phyloP scores from a whole-genome alignment of 2,329 filamentous ascomycete genomes.

The Curvularia hawaiiensis region DNA sequence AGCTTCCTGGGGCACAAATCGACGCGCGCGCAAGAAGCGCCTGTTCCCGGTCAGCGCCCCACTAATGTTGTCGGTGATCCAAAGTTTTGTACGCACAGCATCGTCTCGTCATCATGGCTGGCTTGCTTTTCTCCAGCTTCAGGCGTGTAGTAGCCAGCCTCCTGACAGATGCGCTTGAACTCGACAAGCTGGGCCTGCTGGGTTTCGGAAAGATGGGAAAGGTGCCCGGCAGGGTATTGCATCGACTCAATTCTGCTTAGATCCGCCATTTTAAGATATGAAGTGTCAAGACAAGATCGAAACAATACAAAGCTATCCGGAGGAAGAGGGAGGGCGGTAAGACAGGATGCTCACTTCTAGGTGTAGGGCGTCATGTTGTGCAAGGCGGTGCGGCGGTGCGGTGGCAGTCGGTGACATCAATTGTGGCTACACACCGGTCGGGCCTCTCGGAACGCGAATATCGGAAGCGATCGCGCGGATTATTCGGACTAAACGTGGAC shows the following conservation, averaged over 20 bases:
- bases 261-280: constrained; percentile 36
- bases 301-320: constrained; percentile 4
- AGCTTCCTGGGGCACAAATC: constrained; percentile 78
- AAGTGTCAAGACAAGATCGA: not conserved
- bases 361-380: constrained; percentile 34
- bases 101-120: constrained; percentile 74
- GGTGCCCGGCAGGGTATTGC: constrained; percentile 76
- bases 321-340: constrained; percentile 15
- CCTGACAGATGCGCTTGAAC: constrained; percentile 72
- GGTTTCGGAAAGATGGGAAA: constrained; percentile 73
- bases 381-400: constrained; percentile 31
- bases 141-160: constrained; percentile 68
- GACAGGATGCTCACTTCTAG: constrained; percentile 22
- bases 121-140: constrained; percentile 46
- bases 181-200: constrained; percentile 70
- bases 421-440: constrained; percentile 22
- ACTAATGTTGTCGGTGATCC: constrained; percentile 13
- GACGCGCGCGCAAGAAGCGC: constrained; percentile 83
- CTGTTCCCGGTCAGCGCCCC: constrained; percentile 54
- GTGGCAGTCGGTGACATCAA: constrained; percentile 33
- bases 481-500: constrained; percentile 27
- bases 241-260: constrained; percentile 48
- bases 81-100: constrained; percentile 61
- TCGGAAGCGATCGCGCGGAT: constrained; percentile 13
- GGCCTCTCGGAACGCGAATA: constrained; percentile 23